These are phyloP conservation scores for Inosperma sp. DNA, from an alignment of 768 basidiomycete species.

Conservation along the genomic window DNA sequence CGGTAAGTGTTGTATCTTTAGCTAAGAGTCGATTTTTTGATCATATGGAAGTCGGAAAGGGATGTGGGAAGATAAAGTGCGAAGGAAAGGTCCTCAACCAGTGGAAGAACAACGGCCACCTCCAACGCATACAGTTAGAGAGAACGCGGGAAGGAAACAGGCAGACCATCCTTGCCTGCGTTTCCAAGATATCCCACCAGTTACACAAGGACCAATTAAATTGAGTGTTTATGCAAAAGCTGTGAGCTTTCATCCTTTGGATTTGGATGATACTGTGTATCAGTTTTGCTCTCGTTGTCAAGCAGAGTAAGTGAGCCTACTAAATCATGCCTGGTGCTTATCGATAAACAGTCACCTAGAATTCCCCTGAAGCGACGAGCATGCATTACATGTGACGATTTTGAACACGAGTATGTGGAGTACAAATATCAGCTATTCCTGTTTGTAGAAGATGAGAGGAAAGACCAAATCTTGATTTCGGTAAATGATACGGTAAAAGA, in stretches of 20 bases:
- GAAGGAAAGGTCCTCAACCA: background rate
- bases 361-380: constrained; percentile 37
- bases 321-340: background rate
- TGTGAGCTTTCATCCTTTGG: constrained; percentile 52
- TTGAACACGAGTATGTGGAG: constrained; percentile 45
- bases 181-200: constrained; percentile 35
- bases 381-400: constrained; percentile 52
- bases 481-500: constrained; percentile 43
- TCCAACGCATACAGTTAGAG: background rate
- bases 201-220: constrained; percentile 30
- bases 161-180: constrained; percentile 18
- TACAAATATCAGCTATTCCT: constrained; percentile 48
- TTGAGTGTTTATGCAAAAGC: constrained; percentile 47
- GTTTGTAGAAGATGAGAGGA: constrained; percentile 47
- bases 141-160: constrained; percentile 4
- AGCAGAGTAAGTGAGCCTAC: constrained; percentile 36
- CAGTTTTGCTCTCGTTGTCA: constrained; percentile 52
- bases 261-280: constrained; percentile 43
- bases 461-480: constrained; percentile 39
- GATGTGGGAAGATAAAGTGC: constrained; percentile 23
- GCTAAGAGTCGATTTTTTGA: background rate
- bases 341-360: constrained; percentile 28
- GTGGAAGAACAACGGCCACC: background rate
- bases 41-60: constrained; percentile 25
- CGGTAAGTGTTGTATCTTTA: constrained; percentile 27